Evolutionary conservation across 106 monocot genomes (phyloP).

Genomic region (Vanilla planifolia): DNA sequence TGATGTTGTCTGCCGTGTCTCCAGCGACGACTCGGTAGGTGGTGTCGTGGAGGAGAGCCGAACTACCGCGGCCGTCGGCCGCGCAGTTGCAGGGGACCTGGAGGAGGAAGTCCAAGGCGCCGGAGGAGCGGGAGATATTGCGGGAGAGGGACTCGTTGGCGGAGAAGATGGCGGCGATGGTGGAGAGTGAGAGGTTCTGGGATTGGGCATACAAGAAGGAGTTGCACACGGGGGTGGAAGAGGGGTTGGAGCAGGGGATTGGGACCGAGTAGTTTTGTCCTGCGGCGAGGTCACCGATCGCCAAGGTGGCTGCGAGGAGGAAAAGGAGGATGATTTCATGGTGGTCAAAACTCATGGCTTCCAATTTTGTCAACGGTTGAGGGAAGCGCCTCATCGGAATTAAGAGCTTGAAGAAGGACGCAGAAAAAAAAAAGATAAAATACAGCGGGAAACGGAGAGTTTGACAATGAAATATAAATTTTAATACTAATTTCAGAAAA

Average conservation of each 20-base stretch:
- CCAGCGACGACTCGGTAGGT: conserved; percentile 10
- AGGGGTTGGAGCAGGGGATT: conserved; percentile 15
- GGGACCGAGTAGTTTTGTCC: conserved; percentile 5
- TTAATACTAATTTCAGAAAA: too few relatives aligned
- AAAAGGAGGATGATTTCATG: not conserved
- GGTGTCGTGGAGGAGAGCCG: conserved; percentile 26
- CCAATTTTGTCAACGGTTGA: not conserved
- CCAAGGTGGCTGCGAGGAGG: conserved; percentile 23
- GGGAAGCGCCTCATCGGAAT: too few relatives aligned
- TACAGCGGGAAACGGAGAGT: too few relatives aligned
- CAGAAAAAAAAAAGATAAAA: too few relatives aligned
- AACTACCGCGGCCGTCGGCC: not conserved
- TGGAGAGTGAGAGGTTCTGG: conserved; percentile 9
- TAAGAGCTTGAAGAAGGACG: too few relatives aligned
- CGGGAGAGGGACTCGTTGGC: not conserved
- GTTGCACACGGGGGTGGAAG: conserved; percentile 13
- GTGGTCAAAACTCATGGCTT: not conserved
- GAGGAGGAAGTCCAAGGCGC: conserved; percentile 19
- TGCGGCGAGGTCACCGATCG: conserved; percentile 9
- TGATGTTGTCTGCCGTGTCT: conserved; percentile 15
- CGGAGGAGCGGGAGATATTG: conserved; percentile 8
- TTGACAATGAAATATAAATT: too few relatives aligned
- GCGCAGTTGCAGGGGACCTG: conserved; percentile 30
- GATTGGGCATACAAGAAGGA: conserved; percentile 26
- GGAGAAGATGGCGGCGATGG: not conserved